phyloP scores from a whole-genome alignment of 768 basidiomycete genomes.

The Mycena haematopus region DNA sequence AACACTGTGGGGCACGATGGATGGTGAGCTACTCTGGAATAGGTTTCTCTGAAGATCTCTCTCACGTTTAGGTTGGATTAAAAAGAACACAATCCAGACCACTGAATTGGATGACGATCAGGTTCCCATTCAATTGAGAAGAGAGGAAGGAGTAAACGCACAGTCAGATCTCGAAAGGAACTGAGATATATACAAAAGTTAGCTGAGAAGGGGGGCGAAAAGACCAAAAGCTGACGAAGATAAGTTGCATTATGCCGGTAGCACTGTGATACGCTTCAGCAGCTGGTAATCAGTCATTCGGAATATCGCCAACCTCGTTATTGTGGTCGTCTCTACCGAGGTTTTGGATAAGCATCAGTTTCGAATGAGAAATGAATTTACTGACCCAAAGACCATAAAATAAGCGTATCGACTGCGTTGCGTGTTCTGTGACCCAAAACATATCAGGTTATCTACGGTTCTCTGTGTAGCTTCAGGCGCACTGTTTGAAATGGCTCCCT shows the following conservation, averaged over 20 bases:
- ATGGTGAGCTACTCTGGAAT: neutral
- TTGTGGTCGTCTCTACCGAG: neutral
- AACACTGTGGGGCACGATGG: neutral
- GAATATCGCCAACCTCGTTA: neutral
- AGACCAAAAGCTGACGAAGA: neutral
- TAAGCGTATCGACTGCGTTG: neutral
- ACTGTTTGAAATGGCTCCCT: neutral
- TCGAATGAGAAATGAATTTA: neutral
- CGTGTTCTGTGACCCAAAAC: neutral
- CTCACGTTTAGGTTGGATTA: slow-evolving; percentile 4
- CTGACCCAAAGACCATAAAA: slow-evolving; percentile 1
- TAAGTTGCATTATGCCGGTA: neutral
- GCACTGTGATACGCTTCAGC: neutral
- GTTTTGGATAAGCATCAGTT: neutral
- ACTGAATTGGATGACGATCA: neutral
- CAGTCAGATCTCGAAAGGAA: neutral
- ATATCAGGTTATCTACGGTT: neutral
- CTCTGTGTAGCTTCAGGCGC: neutral
- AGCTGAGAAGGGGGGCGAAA: no score
- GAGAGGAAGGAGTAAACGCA: neutral
- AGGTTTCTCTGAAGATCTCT: neutral
- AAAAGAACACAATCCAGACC: neutral
- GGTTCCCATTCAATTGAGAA: neutral
- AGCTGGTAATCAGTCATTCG: no score
- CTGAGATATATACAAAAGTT: no score